These are phyloP conservation scores for Kuraishia cidri DNA, from an alignment of 805 yeast species.

Conservation along the genomic window DNA sequence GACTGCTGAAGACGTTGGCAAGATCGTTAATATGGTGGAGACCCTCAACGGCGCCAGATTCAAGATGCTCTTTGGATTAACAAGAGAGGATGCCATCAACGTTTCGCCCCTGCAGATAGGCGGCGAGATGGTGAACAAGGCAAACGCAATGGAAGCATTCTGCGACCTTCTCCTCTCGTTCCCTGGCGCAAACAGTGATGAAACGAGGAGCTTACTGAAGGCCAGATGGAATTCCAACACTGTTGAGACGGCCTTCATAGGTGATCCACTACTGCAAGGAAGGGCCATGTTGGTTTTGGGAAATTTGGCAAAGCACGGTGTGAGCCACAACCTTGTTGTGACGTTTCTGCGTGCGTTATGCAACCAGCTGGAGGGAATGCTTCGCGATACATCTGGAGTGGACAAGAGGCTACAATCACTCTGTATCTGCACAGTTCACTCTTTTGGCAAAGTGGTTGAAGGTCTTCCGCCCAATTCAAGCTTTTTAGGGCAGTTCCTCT, in stretches of 20 bases:
- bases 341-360: conserved; percentile 17
- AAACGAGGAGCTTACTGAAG: conserved; percentile 46
- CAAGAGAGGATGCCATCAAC: conserved; percentile 36
- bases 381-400: background rate
- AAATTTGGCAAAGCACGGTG: conserved; percentile 52
- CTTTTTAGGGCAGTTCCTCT: conserved; percentile 37
- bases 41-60: conserved; percentile 53
- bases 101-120: conserved; percentile 12
- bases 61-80: conserved; percentile 61
- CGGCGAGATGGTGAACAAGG: conserved; percentile 26
- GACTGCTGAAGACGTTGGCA: conserved; percentile 24
- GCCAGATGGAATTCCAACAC: conserved; percentile 59
- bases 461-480: conserved; percentile 37
- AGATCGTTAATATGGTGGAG: conserved; percentile 37
- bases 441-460: conserved; percentile 36
- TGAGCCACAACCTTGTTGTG: conserved; percentile 39
- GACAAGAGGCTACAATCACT: conserved; percentile 13
- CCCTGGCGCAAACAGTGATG: conserved; percentile 37
- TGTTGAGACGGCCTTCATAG: conserved; percentile 49
- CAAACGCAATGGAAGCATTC: conserved; percentile 45
- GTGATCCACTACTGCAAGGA: conserved; percentile 51
- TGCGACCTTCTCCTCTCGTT: conserved; percentile 46
- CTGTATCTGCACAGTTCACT: conserved; percentile 28
- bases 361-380: conserved; percentile 8
- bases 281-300: conserved; percentile 67